Percentiles rank a stretch among this genome's conserved stretches.
These are phyloP conservation scores for Monilinia polystroma DNA, from an alignment of 2,329 filamentous ascomycete species.

Conservation along the genomic window DNA sequence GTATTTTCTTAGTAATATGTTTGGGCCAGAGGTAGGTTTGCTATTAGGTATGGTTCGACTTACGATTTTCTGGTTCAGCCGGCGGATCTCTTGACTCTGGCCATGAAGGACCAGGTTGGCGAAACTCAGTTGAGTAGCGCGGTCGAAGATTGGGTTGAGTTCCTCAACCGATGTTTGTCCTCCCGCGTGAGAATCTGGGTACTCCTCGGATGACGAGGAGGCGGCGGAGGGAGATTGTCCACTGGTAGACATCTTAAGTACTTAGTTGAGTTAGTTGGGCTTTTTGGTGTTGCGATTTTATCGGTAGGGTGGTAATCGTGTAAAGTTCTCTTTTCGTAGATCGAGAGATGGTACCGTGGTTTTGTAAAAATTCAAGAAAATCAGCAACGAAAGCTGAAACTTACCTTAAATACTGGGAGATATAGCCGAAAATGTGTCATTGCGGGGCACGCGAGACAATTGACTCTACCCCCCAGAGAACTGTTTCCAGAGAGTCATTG, in stretches of 20 bases:
- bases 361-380: background rate
- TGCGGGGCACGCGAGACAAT: background rate
- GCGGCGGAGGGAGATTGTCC: background rate
- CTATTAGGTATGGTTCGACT: background rate
- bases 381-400: conserved; percentile 1
- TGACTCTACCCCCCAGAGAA: background rate
- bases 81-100: too few species aligned
- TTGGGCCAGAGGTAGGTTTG: background rate
- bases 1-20: background rate
- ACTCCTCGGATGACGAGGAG: background rate
- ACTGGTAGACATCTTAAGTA: background rate
- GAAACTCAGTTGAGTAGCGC: background rate
- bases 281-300: too few species aligned
- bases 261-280: background rate
- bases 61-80: background rate
- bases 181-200: background rate
- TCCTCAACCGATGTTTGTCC: background rate
- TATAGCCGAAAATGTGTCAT: background rate
- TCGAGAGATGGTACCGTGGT: background rate
- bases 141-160: background rate
- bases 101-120: background rate
- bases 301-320: background rate
- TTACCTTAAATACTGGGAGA: background rate
- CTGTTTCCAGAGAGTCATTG: too few species aligned
- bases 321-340: background rate